Evolutionary conservation across 139 green algal genomes (phyloP), one percentile per base, ranked within the genome.

Genomic region (Bryopsis sp.): DNA sequence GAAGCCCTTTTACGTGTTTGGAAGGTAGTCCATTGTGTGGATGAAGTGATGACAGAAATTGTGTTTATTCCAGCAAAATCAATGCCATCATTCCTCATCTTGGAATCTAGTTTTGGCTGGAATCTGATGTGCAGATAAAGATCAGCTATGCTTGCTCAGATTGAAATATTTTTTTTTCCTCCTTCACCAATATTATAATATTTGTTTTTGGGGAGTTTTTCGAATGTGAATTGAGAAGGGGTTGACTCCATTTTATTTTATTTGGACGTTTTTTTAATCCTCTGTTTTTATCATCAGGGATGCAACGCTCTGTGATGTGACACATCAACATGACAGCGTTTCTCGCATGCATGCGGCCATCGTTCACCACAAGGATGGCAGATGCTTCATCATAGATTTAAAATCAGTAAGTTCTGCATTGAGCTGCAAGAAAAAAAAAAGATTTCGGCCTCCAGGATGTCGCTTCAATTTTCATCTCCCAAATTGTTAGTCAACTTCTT

Each of bases 1-100:
- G 64, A 65, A 66, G 37, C 22, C 64, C 8, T 71, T 63, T 39
- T 71, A 71, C 36, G 64, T 71, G 19, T 62, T 71, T 24, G 64
- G 64, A 39, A 71, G 64, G 64, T 71, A 36, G 28, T 68, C 39
- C 43, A 54, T 54, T 54, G 43, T 19, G 43, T 54, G 43, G 15
- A 19, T 19, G 62, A 15, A 64, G 15, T 15, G n/a, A 50, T 37
- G 28, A 64, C 57, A 15, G 31, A 37, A n/a, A 34, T 64, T 19
- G 19, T 50, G 28, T 15, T 15, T n/a, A n/a, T n/a, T n/a, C n/a
- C n/a, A n/a, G n/a, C n/a, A n/a, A n/a, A n/a, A n/a, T n/a, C n/a
- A n/a, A n/a, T n/a, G n/a, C n/a, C n/a, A n/a, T n/a, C n/a, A n/a
- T n/a, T n/a, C n/a, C n/a, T n/a, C n/a, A n/a, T n/a, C n/a, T n/a